These are phyloP conservation scores for Monsonia emarginata DNA, from an alignment of 441 rosid species.

Conservation along the genomic window DNA sequence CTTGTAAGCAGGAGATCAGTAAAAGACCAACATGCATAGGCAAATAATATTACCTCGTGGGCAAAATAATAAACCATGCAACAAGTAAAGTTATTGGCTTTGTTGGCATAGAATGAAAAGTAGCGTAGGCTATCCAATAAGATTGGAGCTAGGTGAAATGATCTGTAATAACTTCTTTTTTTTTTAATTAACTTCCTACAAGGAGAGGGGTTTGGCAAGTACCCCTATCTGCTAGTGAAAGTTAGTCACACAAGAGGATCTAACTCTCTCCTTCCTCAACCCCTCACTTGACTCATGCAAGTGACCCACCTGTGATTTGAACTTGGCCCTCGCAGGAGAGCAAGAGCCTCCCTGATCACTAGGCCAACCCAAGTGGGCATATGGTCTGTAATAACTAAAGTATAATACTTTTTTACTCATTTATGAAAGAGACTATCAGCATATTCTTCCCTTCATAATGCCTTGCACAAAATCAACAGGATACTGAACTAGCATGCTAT, in stretches of 20 bases:
- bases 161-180: background rate
- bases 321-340: no score
- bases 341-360: no score
- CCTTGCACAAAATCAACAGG: background rate
- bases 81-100: background rate
- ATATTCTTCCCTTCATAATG: background rate
- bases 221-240: no score
- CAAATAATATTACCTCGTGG: background rate
- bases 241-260: no score
- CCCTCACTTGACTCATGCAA: no score
- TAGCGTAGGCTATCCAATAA: background rate
- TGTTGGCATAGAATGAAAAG: background rate
- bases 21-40: background rate
- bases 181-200: no score
- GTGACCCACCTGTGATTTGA: no score
- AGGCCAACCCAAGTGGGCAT: no score
- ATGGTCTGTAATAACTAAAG: background rate
- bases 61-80: background rate
- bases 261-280: no score
- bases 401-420: background rate
- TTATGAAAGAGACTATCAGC: background rate
- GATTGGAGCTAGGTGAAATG: background rate
- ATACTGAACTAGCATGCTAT: no score
- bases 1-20: slow-evolving; percentile 6
- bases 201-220: no score